Evolutionary conservation across 495 filamentous ascomycete genomes (phyloP), one percentile per base, ranked within the genome.

Genomic region (Emericellopsis terricola): DNA sequence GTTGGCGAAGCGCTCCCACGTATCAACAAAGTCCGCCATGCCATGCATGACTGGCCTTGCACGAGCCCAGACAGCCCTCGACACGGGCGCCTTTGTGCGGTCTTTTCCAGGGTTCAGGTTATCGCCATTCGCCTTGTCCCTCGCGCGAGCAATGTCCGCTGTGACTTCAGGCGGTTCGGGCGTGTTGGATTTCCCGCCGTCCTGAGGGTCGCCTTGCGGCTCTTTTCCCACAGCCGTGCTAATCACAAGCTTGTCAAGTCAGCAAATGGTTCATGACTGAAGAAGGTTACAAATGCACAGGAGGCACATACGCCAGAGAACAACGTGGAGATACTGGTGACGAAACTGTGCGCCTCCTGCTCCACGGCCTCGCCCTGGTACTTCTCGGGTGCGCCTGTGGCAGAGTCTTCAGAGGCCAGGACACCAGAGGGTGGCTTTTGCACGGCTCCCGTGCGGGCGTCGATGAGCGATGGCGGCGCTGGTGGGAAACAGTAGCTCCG

Each of bases 281-380:
- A n/a, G n/a, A n/a, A n/a, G n/a, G n/a, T n/a, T n/a, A n/a, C n/a
- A n/a, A n/a, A n/a, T n/a, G n/a, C n/a, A n/a, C n/a, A n/a, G n/a
- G n/a, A 26, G 23, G 6, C 11, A 7, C 33, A 15, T 35, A 35
- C 33, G n/a, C 33, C 27, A 2, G 27, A 19, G 17, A 28, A 32
- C 23, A 38, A 71, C 2, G 65, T 67, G 4, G 79, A 76, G 35
- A 89, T 73, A 19, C 75, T 70, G 40, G 75, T 76, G 21, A 89
- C 71, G 40, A 93, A 73, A 42, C 83, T 86, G 41, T 63, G 73
- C 2, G 84, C 84, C 50, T 92, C 84, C 39, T 78, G 69, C 47
- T 94, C 84, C 4, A 82, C 81, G 0, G 82, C 80, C 49, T 91
- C 84, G 13, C 84, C 84, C 44, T 84, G 77, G 48, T 84, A 73